A percentile compares a stretch with the other conserved stretches of the same genome.
Evolutionary conservation across 2,329 filamentous ascomycete species (phyloP).

Genomic region (Exophiala viscosa): DNA sequence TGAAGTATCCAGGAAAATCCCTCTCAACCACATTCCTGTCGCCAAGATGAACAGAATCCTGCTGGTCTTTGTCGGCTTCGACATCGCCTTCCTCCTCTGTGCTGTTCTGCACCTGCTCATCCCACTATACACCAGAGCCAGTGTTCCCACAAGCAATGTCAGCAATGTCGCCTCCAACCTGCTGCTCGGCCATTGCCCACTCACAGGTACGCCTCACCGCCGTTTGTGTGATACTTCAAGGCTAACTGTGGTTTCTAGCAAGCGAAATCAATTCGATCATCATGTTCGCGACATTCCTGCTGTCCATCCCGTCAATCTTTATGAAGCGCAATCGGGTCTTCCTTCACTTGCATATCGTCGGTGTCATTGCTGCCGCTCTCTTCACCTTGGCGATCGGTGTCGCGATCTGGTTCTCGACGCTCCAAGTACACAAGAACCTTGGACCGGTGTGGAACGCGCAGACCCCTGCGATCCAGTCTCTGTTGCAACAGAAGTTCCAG

Average conservation of each 20-base stretch:
- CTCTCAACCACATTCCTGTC: background rate
- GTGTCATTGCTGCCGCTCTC: slow-evolving; percentile 58
- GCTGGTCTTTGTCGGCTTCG: slow-evolving; percentile 48
- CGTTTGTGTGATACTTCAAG: background rate
- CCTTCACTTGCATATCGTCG: slow-evolving; percentile 66
- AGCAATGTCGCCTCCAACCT: slow-evolving; percentile 51
- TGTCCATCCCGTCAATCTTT: slow-evolving; percentile 68
- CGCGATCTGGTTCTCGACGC: slow-evolving; percentile 68
- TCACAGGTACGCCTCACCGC: slow-evolving; percentile 45
- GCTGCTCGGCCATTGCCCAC: slow-evolving; percentile 50
- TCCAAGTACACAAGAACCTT: slow-evolving; percentile 64
- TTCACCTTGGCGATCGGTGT: slow-evolving; percentile 66
- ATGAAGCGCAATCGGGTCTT: slow-evolving; percentile 63
- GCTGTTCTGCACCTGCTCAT: slow-evolving; percentile 53
- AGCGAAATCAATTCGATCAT: slow-evolving; percentile 69
- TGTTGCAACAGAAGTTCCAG: slow-evolving; percentile 71
- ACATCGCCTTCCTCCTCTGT: slow-evolving; percentile 51
- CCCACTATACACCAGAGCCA: slow-evolving; percentile 48
- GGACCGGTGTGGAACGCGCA: slow-evolving; percentile 59
- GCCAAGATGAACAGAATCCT: slow-evolving; percentile 46
- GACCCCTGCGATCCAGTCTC: slow-evolving; percentile 55
- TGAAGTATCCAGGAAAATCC: background rate
- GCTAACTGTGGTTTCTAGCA: slow-evolving; percentile 42
- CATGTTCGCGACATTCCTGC: slow-evolving; percentile 65
- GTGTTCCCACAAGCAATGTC: slow-evolving; percentile 40